Evolutionary conservation across 2,329 filamentous ascomycete genomes (phyloP).

Genomic region (Trichophyton verrucosum): DNA sequence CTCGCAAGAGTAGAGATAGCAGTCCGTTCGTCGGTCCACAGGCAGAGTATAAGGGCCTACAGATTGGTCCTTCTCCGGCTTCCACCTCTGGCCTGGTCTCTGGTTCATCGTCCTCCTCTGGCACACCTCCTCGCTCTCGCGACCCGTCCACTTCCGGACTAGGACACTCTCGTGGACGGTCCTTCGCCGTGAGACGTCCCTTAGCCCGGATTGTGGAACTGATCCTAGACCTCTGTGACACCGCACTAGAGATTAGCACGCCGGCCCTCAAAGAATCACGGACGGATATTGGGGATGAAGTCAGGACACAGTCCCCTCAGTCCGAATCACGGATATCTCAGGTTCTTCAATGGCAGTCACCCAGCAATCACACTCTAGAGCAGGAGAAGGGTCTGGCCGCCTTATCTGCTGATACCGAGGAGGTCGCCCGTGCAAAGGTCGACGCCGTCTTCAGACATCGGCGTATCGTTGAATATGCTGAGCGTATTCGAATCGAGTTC

Average conservation of each 20-base stretch:
- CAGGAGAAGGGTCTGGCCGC: constrained; percentile 82
- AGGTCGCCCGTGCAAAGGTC: constrained; percentile 72
- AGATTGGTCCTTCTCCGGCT: constrained; percentile 61
- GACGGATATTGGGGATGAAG: constrained; percentile 53
- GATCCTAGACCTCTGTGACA: constrained; percentile 89
- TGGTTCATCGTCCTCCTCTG: constrained; percentile 56
- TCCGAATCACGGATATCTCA: constrained; percentile 92
- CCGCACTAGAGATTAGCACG: constrained; percentile 84
- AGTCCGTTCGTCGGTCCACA: constrained; percentile 36
- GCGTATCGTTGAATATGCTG: constrained; percentile 86
- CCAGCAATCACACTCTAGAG: constrained; percentile 77
- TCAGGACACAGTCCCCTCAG: constrained; percentile 87
- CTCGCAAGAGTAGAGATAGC: constrained; percentile 42
- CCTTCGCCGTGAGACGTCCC: constrained; percentile 82
- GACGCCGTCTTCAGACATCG: constrained; percentile 87
- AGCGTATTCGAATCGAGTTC: constrained; percentile 89
- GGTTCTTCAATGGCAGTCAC: constrained; percentile 92
- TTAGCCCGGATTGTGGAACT: constrained; percentile 89
- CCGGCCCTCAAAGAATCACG: constrained; percentile 80
- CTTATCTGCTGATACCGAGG: constrained; percentile 82
- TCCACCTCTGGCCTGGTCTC: constrained; percentile 62
- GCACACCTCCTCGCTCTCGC: constrained; percentile 52
- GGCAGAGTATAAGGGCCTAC: constrained; percentile 76
- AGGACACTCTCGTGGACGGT: constrained; percentile 68
- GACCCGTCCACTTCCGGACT: constrained; percentile 55